Conservation (phyloP, 1,284 basidiomycete species). For the Testicularia cyperi region DNA sequence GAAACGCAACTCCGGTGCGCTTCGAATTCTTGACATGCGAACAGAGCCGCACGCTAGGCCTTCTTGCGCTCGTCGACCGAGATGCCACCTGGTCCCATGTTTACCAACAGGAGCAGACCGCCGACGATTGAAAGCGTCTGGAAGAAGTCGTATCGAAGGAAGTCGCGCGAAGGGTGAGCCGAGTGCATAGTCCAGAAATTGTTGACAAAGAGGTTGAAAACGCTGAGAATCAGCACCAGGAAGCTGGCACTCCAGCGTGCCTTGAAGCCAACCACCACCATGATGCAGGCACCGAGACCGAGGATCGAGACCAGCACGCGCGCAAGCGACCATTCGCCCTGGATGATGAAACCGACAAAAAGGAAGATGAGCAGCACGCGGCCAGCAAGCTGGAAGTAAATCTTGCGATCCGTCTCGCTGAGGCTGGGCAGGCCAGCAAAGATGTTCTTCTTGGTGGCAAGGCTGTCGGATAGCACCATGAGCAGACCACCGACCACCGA, state of each 20-base stretch:
- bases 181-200: constrained; percentile 96
- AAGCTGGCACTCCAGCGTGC: constrained; percentile 98
- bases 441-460: constrained; percentile 73
- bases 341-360: constrained; percentile 95
- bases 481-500: constrained; percentile 87
- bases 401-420: constrained; percentile 92
- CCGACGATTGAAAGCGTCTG: constrained; percentile 81
- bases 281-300: constrained; percentile 73
- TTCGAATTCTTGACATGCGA: too few relatives aligned
- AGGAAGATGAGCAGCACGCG: constrained; percentile 98
- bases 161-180: constrained; percentile 91
- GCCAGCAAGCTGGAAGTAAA: constrained; percentile 87
- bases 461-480: constrained; percentile 97
- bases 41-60: too few relatives aligned
- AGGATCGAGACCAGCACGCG: constrained; percentile 80
- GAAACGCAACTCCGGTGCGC: too few relatives aligned
- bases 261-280: constrained; percentile 99
- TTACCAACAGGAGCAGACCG: constrained; percentile 92
- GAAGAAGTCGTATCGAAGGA: constrained; percentile 69
- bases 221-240: constrained; percentile 84
- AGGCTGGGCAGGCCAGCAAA: constrained; percentile 86
- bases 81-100: constrained; percentile 95
- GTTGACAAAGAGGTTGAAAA: constrained; percentile 90
- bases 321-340: constrained; percentile 83
- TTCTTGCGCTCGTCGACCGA: constrained; percentile 99